Evolutionary conservation across 768 basidiomycete species (phyloP).

Genomic region (Peribolospora baueri): DNA sequence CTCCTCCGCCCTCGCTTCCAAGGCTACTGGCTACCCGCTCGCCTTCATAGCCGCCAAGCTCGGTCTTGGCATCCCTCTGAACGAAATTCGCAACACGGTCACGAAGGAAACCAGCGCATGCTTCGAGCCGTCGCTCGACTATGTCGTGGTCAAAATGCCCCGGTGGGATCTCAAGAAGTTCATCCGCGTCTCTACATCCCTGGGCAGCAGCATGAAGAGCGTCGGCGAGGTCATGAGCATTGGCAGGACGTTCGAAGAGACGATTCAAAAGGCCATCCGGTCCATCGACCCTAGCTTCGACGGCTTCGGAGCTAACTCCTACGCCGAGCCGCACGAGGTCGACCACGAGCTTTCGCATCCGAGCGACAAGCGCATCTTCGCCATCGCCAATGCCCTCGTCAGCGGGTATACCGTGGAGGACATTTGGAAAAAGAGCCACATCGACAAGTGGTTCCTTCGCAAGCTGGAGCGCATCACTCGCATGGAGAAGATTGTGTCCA

Average conservation of each 20-base stretch:
- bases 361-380: constrained; percentile 90
- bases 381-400: constrained; percentile 80
- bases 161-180: constrained; percentile 99
- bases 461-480: constrained; percentile 59
- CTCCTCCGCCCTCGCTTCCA: constrained; percentile 90
- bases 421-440: constrained; percentile 92
- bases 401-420: constrained; percentile 83
- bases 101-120: constrained; percentile 91
- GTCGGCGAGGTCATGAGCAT: constrained; percentile 99
- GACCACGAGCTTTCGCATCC: constrained; percentile 84
- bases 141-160: constrained; percentile 93
- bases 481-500: constrained; percentile 45
- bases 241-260: constrained; percentile 93
- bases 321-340: constrained; percentile 30
- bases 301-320: constrained; percentile 77
- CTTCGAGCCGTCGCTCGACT: constrained; percentile 94
- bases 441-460: constrained; percentile 95
- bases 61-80: constrained; percentile 84
- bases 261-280: constrained; percentile 90
- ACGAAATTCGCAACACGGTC: constrained; percentile 93
- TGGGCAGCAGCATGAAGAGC: constrained; percentile 95
- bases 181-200: constrained; percentile 61
- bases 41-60: constrained; percentile 97
- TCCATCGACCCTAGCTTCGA: constrained; percentile 86
- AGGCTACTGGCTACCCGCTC: constrained; percentile 91